Evolutionary conservation across 2,329 filamentous ascomycete species (phyloP).

Genomic region (Botryotinia convoluta): DNA sequence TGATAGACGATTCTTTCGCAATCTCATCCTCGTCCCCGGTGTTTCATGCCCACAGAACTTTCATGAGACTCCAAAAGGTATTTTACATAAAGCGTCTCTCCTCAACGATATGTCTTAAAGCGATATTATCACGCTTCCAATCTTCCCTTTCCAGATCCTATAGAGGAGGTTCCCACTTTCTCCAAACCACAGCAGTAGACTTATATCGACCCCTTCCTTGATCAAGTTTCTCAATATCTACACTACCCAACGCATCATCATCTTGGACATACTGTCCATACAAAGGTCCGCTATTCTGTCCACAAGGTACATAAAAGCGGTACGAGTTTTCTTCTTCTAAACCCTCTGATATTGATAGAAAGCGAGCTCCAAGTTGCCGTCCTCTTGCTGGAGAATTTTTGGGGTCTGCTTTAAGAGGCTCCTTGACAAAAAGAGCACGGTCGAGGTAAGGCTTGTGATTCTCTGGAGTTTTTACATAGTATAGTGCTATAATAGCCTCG

Average conservation of each 20-base stretch:
- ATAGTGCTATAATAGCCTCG: background rate
- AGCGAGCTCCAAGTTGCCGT: background rate
- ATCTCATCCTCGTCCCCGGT: background rate
- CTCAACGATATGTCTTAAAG: background rate
- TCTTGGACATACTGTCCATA: background rate
- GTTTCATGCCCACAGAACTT: background rate
- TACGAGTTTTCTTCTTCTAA: background rate
- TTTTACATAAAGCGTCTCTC: background rate
- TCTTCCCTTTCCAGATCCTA: background rate
- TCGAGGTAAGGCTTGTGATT: background rate
- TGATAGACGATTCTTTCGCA: background rate
- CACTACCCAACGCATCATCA: background rate
- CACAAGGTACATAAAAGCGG: background rate
- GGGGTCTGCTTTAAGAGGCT: rapidly evolving
- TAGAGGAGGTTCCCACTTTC: background rate
- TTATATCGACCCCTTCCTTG: background rate
- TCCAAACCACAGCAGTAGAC: background rate
- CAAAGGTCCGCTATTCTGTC: background rate
- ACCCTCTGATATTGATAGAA: background rate
- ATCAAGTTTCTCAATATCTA: background rate
- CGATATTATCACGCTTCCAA: background rate
- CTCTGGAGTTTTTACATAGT: rapidly evolving
- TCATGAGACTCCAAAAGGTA: background rate
- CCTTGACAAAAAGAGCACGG: background rate
- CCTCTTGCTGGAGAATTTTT: rapidly evolving